Percentiles rank a stretch among this genome's conserved stretches.
Evolutionary conservation across 208 protist genomes (phyloP).

Genomic region (Novymonas esmeraldas): DNA sequence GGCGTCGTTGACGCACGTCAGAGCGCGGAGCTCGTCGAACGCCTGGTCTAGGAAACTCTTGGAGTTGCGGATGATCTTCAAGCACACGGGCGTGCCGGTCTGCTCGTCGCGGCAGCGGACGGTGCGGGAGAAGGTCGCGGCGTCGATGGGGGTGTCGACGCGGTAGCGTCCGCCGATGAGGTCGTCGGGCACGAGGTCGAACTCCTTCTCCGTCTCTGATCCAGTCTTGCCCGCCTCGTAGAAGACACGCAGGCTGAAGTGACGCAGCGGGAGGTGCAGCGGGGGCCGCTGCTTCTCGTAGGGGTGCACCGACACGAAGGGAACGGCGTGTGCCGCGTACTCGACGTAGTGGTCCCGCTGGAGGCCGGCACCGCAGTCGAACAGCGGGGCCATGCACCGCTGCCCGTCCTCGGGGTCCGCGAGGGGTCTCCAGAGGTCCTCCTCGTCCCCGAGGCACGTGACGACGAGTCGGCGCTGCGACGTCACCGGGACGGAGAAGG

Average conservation of each 20-base stretch:
- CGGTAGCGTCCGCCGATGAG: slow-evolving; percentile 89
- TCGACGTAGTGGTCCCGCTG: slow-evolving; percentile 40
- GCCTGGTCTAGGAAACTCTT: slow-evolving; percentile 95
- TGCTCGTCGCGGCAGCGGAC: slow-evolving; percentile 81
- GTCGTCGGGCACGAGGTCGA: slow-evolving; percentile 62
- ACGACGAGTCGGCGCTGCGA: slow-evolving; percentile 29
- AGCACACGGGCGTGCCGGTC: slow-evolving; percentile 63
- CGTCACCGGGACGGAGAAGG: slow-evolving; percentile 13
- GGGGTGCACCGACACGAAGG: slow-evolving; percentile 41
- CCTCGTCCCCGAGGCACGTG: slow-evolving; percentile 41
- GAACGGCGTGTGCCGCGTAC: slow-evolving; percentile 27
- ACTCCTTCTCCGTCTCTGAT: slow-evolving; percentile 77
- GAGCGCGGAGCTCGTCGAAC: slow-evolving; percentile 94
- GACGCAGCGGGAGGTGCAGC: slow-evolving; percentile 42
- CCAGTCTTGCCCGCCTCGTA: slow-evolving; percentile 72
- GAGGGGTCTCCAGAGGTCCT: slow-evolving; percentile 43
- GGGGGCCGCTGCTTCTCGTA: slow-evolving; percentile 59
- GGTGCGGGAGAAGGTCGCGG: slow-evolving; percentile 87
- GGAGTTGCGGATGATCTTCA: slow-evolving; percentile 96
- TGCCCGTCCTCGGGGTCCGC: slow-evolving; percentile 10
- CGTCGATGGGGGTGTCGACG: slow-evolving; percentile 83
- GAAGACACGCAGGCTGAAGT: slow-evolving; percentile 59
- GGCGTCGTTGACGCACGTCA: slow-evolving; percentile 82
- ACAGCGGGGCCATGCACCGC: slow-evolving; percentile 38
- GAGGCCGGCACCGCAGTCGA: slow-evolving; percentile 51